Evolutionary conservation across 345 rosid genomes (phyloP).

Genomic region (Geranium brycei): DNA sequence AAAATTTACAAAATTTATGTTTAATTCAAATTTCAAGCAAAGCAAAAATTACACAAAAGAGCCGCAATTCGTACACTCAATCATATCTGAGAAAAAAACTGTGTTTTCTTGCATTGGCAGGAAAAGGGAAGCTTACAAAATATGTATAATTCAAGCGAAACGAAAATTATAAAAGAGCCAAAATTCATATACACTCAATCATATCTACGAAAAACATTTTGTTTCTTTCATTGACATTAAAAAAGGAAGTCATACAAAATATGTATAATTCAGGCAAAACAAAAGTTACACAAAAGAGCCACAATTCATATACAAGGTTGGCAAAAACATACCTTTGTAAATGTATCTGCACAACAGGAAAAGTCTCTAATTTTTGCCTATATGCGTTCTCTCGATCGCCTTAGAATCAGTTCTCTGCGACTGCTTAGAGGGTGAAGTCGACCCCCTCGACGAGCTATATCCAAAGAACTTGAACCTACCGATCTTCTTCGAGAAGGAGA

Average conservation of each 20-base stretch:
- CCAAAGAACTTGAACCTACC: slow-evolving; percentile 73
- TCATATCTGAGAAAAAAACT: too few relatives aligned
- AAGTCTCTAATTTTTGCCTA: too few relatives aligned
- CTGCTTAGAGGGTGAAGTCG: slow-evolving; percentile 82
- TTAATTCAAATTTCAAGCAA: slow-evolving; percentile 4
- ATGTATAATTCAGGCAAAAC: slow-evolving; percentile 9
- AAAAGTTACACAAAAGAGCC: slow-evolving; percentile 19
- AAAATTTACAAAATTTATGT: slow-evolving; percentile 6
- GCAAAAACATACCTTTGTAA: slow-evolving; percentile 1
- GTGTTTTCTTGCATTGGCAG: too few relatives aligned
- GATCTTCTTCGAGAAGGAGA: slow-evolving; percentile 75
- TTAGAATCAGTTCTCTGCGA: slow-evolving; percentile 54
- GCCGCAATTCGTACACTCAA: slow-evolving; percentile 32
- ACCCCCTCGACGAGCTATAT: slow-evolving; percentile 73
- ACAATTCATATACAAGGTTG: slow-evolving; percentile 35
- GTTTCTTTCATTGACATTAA: slow-evolving; percentile 1
- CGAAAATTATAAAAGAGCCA: too few relatives aligned
- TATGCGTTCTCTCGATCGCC: slow-evolving; percentile 8
- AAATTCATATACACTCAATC: too few relatives aligned
- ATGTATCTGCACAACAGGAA: too few relatives aligned
- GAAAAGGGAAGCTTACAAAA: too few relatives aligned
- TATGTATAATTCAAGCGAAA: too few relatives aligned
- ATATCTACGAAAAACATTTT: not conserved
- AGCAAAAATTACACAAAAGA: slow-evolving; percentile 13
- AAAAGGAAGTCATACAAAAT: slow-evolving; percentile 5